Evolutionary conservation across 306 rosid genomes (phyloP), one percentile per base, ranked within the genome.

Genomic region (Sophora flavescens): DNA sequence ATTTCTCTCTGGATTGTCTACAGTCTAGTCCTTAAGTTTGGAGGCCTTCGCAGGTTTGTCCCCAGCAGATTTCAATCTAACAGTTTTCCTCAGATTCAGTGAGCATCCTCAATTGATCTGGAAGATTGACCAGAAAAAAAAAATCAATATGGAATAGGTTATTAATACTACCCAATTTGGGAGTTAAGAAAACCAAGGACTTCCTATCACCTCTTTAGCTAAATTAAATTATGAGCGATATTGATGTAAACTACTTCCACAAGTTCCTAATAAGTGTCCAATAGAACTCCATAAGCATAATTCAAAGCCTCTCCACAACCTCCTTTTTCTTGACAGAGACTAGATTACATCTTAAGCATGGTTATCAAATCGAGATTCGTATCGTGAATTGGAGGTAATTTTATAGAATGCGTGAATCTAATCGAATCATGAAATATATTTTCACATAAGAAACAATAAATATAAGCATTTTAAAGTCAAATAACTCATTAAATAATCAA

Each of bases 41-140:
- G 89, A 48, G 57, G 78, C 74, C 50, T 84, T 86, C 22, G 71
- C 82, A 15, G 74, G 76, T 35, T 73, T 76, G 82, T 83, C 86
- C 44, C 17, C 79, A 47, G 84, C 47, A 73, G 81, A 77, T 59
- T 83, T 80, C 75, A 74, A 47, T 70, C 71, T 94, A 57, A 59
- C 78, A 22, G 74, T 30, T 73, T 82, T 92, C 74, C 85, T 86
- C 75, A 90, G 88, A 74, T 89, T 88, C 93, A 88, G 75, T 90
- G 56, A 45, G 93, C 96, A 74, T 92, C 97, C 57, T 78, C 67
- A 77, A 95, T 79, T 70, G 90, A 82, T 89, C 98, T 92, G 73
- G 78, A 79, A 84, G 8, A 58, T 61, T 53, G 68, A 33, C 14
- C 56, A 53, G 14, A 38, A 71, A 66, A 70, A 30, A 36, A 61